phyloP scores from a whole-genome alignment of 2,329 filamentous ascomycete genomes.

The Magnaporthales sp. region DNA sequence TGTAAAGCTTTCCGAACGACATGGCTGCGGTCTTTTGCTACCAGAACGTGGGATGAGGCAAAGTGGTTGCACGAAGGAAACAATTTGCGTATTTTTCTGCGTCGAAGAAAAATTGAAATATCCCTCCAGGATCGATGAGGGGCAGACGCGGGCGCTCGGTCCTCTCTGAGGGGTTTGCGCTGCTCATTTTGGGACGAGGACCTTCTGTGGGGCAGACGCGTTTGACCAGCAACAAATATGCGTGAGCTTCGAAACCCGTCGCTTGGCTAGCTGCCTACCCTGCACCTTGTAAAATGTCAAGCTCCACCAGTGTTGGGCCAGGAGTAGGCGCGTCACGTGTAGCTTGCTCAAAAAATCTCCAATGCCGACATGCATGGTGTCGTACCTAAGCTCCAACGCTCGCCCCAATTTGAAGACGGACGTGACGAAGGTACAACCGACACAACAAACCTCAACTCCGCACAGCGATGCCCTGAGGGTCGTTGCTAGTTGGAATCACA shows the following conservation, averaged over 20 bases:
- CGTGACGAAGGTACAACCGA: neutral
- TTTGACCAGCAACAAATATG: neutral
- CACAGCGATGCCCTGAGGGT: slow-evolving; percentile 1
- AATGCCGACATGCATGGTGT: neutral
- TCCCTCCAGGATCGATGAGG: neutral
- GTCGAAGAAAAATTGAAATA: neutral
- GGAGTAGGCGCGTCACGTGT: neutral
- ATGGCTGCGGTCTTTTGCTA: slow-evolving; percentile 34
- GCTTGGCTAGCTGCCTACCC: neutral
- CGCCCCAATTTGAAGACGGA: neutral
- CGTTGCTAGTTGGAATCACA: neutral
- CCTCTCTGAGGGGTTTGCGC: neutral
- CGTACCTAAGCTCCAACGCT: neutral
- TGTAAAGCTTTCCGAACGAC: slow-evolving; percentile 98
- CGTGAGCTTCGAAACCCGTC: neutral
- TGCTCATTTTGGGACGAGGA: neutral
- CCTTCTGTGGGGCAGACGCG: neutral
- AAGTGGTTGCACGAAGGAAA: slow-evolving; percentile 11
- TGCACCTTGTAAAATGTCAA: neutral
- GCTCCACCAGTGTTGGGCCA: neutral
- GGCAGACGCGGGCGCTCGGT: slow-evolving; percentile 1
- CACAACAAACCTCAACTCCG: neutral
- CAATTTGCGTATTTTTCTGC: neutral
- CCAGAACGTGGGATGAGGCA: slow-evolving; percentile 9
- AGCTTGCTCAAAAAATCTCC: slow-evolving; percentile 6